These are phyloP conservation scores for Butyriboletus loyo DNA, from an alignment of 768 basidiomycete genomes.

Conservation along the genomic window DNA sequence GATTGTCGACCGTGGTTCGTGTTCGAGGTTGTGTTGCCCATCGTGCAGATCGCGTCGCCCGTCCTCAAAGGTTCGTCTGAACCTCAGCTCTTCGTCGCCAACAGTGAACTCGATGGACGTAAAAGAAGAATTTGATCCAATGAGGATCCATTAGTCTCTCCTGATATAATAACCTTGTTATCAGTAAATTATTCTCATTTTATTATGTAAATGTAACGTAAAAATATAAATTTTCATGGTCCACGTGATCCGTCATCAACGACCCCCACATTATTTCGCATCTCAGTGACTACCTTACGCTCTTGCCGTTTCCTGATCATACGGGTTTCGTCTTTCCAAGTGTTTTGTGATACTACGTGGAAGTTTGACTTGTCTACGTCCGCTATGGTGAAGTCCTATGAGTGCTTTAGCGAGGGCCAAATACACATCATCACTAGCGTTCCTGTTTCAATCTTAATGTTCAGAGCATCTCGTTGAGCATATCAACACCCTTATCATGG, in stretches of 20 bases:
- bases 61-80: slow-evolving; percentile 13
- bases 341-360: not conserved
- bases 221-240: slow-evolving; percentile 1
- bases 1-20: slow-evolving; percentile 29
- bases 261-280: too few relatives aligned
- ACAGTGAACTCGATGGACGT: slow-evolving; percentile 31
- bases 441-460: not conserved
- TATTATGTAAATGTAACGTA: slow-evolving; percentile 13
- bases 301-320: not conserved
- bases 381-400: too few relatives aligned
- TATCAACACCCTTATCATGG: slow-evolving; percentile 17
- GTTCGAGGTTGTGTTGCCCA: slow-evolving; percentile 34
- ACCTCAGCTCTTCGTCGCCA: slow-evolving; percentile 16
- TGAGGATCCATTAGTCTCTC: slow-evolving; percentile 21
- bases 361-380: not conserved
- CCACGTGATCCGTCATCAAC: slow-evolving; percentile 10
- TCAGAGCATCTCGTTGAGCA: not conserved
- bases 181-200: slow-evolving; percentile 9
- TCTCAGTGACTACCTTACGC: not conserved
- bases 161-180: slow-evolving; percentile 21
- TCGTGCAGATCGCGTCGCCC: slow-evolving; percentile 24
- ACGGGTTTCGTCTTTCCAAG: not conserved
- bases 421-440: slow-evolving; percentile 7
- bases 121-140: slow-evolving; percentile 29
- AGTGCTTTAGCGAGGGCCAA: slow-evolving; percentile 3